Percentiles rank a stretch among this genome's conserved stretches.
These are phyloP conservation scores for Trichocladium antarcticum DNA, from an alignment of 495 filamentous ascomycete species.

Conservation along the genomic window DNA sequence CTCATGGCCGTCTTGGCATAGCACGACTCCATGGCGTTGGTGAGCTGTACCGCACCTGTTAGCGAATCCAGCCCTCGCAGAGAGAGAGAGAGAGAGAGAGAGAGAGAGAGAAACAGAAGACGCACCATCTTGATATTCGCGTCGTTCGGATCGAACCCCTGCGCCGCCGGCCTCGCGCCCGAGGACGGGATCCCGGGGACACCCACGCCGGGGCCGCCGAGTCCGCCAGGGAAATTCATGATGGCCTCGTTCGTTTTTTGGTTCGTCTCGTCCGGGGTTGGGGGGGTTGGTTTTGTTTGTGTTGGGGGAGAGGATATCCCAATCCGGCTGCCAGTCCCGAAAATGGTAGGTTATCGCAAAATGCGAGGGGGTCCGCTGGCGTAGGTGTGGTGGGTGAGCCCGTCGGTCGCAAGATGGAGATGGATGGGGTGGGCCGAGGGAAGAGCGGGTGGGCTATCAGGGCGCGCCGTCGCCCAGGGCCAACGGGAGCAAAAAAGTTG, in stretches of 20 bases:
- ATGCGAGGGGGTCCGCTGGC: too few species aligned
- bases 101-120: background rate
- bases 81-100: too few species aligned
- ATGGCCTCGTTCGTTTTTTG: background rate
- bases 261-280: too few species aligned
- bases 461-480: conserved; percentile 1
- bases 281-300: too few species aligned
- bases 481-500: conserved; percentile 6
- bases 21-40: conserved; percentile 72
- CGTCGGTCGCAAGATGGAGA: too few species aligned
- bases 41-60: conserved; percentile 23
- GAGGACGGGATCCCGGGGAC: conserved; percentile 16
- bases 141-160: conserved; percentile 31
- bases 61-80: background rate
- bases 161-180: background rate
- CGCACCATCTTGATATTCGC: conserved; percentile 31
- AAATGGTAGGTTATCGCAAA: too few species aligned
- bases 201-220: background rate
- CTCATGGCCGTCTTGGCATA: conserved; percentile 71
- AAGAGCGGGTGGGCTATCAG: background rate
- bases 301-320: background rate
- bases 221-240: conserved; percentile 16
- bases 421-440: background rate
- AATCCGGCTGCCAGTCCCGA: too few species aligned
- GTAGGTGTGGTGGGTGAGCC: background rate